phyloP scores from a whole-genome alignment of 73 alveolate species.

The Symbiodinium natans region DNA sequence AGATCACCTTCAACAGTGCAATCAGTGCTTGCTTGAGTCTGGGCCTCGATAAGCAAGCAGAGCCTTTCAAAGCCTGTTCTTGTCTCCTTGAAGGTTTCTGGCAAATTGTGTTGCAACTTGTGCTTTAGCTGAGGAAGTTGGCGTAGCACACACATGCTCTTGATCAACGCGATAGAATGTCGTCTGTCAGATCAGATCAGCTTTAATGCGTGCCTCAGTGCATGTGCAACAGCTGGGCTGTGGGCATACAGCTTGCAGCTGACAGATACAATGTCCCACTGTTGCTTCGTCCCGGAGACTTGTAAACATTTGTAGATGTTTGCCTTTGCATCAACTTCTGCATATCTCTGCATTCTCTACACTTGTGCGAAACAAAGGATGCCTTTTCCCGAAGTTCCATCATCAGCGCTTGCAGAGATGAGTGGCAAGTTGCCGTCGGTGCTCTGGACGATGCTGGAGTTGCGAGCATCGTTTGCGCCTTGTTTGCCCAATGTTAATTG shows the following conservation, averaged over 20 bases:
- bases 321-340: neutral
- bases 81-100: neutral
- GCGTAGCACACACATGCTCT: neutral
- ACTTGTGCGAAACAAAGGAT: neutral
- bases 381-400: constrained; percentile 17
- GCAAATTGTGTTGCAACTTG: neutral
- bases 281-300: neutral
- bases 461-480: neutral
- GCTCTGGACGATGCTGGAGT: neutral
- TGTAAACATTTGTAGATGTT: neutral
- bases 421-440: constrained; percentile 20
- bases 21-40: constrained; percentile 30
- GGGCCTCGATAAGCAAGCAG: neutral
- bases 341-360: neutral
- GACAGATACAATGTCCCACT: neutral
- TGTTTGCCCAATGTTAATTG: neutral
- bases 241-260: neutral
- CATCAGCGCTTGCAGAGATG: constrained; percentile 13
- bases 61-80: neutral
- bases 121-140: neutral
- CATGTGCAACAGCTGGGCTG: neutral
- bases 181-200: neutral
- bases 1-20: constrained; percentile 24
- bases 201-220: constrained; percentile 14
- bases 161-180: neutral